phyloP scores from a whole-genome alignment of 768 basidiomycete species.

The Pulveroboletus sp. region DNA sequence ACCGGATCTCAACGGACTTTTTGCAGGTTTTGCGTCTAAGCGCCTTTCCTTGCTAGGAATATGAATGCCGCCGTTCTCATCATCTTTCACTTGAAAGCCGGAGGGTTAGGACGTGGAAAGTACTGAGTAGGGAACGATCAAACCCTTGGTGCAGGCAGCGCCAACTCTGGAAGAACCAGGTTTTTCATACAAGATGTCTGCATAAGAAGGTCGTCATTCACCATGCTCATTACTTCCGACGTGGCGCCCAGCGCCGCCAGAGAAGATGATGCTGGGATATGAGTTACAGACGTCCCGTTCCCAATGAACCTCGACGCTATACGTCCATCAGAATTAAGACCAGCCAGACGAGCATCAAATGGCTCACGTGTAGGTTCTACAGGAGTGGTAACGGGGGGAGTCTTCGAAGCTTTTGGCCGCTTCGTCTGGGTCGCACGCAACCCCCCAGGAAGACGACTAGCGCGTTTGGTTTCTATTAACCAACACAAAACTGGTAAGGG shows the following conservation, averaged over 20 bases:
- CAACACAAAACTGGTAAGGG: not conserved
- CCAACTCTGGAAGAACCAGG: not conserved
- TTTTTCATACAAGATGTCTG: not conserved
- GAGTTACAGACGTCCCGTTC: not conserved
- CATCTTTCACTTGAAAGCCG: not conserved
- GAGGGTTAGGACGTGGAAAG: not conserved
- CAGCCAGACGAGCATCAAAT: not conserved
- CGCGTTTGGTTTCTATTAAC: slow-evolving; percentile 8
- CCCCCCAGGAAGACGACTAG: slow-evolving; percentile 3
- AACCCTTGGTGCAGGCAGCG: not conserved
- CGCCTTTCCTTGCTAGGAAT: too few species aligned
- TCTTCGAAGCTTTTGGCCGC: not conserved
- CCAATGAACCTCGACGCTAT: not conserved
- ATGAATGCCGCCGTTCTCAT: not conserved
- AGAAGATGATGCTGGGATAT: slow-evolving; percentile 11
- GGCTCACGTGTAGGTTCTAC: slow-evolving; percentile 7
- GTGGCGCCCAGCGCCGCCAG: slow-evolving; percentile 13
- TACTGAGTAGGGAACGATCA: not conserved
- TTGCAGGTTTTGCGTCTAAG: not conserved
- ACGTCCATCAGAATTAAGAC: slow-evolving; percentile 5
- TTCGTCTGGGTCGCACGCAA: slow-evolving; percentile 7
- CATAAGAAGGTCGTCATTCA: slow-evolving; percentile 5
- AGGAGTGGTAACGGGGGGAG: not conserved
- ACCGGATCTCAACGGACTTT: slow-evolving; percentile 5
- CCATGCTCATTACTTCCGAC: slow-evolving; percentile 3